Evolutionary conservation across 768 basidiomycete species (phyloP).

Genomic region (Lactifluus pinguis): DNA sequence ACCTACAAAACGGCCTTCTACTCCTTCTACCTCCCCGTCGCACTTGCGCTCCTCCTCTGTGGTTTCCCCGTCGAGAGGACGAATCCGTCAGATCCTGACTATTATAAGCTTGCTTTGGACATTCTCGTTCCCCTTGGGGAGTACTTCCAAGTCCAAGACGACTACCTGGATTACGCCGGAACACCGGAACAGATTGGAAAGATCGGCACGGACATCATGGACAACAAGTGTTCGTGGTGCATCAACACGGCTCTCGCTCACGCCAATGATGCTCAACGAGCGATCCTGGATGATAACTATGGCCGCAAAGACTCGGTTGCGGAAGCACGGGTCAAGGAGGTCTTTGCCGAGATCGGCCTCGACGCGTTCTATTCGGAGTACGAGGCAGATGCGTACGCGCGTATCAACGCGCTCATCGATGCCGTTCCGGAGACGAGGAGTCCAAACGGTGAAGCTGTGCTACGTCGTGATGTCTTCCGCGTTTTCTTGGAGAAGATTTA

Average conservation of each 20-base stretch:
- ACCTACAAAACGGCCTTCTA: constrained; percentile 97
- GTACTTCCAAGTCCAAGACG: constrained; percentile 98
- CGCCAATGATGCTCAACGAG: constrained; percentile 47
- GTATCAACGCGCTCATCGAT: constrained; percentile 61
- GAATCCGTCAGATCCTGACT: constrained; percentile 38
- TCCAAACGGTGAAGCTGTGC: constrained; percentile 28
- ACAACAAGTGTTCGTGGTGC: constrained; percentile 99
- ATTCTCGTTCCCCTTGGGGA: constrained; percentile 91
- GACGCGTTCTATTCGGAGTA: constrained; percentile 47
- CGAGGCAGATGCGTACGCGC: constrained; percentile 63
- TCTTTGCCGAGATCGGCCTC: constrained; percentile 67
- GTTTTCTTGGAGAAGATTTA: constrained; percentile 86
- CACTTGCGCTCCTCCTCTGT: constrained; percentile 80
- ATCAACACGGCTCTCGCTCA: constrained; percentile 75
- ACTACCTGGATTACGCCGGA: constrained; percentile 89
- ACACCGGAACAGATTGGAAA: constrained; percentile 91
- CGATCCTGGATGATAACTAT: constrained; percentile 57
- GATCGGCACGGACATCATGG: constrained; percentile 95
- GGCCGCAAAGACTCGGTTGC: constrained; percentile 46
- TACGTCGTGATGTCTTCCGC: constrained; percentile 65
- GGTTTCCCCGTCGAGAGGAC: constrained; percentile 46
- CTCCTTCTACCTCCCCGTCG: constrained; percentile 97
- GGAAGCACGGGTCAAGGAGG: constrained; percentile 52
- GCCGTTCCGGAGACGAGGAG: constrained; percentile 51
- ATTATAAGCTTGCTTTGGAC: constrained; percentile 64